A percentile compares a stretch with the other conserved stretches of the same genome.
These are phyloP conservation scores for Clavispora santaluciae DNA, from an alignment of 805 yeast genomes.

Conservation along the genomic window DNA sequence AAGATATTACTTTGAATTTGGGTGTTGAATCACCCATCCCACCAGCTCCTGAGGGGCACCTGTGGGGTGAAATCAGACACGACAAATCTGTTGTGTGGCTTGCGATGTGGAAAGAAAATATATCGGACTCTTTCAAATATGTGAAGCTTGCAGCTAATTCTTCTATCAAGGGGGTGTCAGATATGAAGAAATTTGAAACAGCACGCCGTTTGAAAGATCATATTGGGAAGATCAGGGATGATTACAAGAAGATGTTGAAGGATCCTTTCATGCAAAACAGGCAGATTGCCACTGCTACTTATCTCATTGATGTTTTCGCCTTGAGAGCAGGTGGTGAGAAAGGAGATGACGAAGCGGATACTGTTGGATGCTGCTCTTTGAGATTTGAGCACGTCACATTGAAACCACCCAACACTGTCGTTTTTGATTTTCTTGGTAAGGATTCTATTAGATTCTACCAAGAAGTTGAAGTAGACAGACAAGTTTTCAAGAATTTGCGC, in stretches of 20 bases:
- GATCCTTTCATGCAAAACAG: slow-evolving; percentile 77
- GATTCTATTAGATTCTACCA: slow-evolving; percentile 90
- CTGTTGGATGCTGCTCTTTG: slow-evolving; percentile 95
- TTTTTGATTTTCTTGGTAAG: slow-evolving; percentile 92
- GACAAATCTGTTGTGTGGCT: slow-evolving; percentile 93
- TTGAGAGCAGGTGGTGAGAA: slow-evolving; percentile 98
- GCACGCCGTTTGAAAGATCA: slow-evolving; percentile 79
- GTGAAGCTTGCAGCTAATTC: slow-evolving; percentile 90
- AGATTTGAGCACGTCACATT: slow-evolving; percentile 85
- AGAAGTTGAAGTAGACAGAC: slow-evolving; percentile 88
- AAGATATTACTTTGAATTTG: slow-evolving; percentile 80
- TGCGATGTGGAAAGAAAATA: slow-evolving; percentile 96
- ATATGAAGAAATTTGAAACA: slow-evolving; percentile 86
- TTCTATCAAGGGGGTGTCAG: slow-evolving; percentile 85
- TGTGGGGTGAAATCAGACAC: slow-evolving; percentile 86
- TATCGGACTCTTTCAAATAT: slow-evolving; percentile 76
- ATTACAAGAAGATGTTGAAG: slow-evolving; percentile 66
- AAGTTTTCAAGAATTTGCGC: slow-evolving; percentile 82
- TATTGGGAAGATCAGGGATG: slow-evolving; percentile 67
- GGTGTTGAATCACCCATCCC: slow-evolving; percentile 73
- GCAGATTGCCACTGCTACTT: slow-evolving; percentile 91
- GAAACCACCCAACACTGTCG: slow-evolving; percentile 78
- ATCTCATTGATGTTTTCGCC: slow-evolving; percentile 87
- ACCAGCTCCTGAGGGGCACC: slow-evolving; percentile 77
- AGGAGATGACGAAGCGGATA: slow-evolving; percentile 95